Evolutionary conservation across 2,329 filamentous ascomycete genomes (phyloP), one percentile per base, ranked within the genome.

Genomic region (Aspergillus uvarum): DNA sequence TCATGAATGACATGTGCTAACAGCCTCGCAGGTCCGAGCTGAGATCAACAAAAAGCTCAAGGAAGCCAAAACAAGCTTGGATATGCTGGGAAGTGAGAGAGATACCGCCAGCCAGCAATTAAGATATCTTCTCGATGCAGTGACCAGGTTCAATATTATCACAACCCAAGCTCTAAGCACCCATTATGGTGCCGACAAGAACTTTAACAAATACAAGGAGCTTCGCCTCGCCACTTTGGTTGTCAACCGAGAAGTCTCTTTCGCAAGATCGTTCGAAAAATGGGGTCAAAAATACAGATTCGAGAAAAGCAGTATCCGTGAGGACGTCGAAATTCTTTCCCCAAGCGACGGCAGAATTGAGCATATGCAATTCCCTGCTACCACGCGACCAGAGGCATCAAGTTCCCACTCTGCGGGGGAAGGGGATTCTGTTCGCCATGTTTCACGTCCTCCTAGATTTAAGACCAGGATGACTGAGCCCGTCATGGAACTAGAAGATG

Each of bases 31-130:
- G 61, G 61, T 66, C 3, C 72, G 75, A 60, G 44, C 59, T 3
- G 79, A 82, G 51, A 74, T 77, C 54, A 66, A 65, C 26, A 70
- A 68, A n/a, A 64, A 68, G 21, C 65, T 79, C 12, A 67, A 68
- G 4, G 65, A 63, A 3, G 67, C 64, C 22, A 68, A 69, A 57
- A 48, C 63, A 1, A 54, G 65, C 1, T 66, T 81, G 5, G 54
- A 68, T 7, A 56, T 51, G 0, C 68, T 81, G 5, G 77, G 79
- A 3, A 61, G 67, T 2, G 67, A 72, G 19, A 71, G 78, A 14
- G 66, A 70, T 10, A 74, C 74, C 0, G 54, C 67, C 5, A 70
- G 73, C 5, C 68, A 79, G 35, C 78, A 70, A 29, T 4, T 48
- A 11, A 48, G 49, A 4, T 77, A 71, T 59, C 62, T 81, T 5